These are phyloP conservation scores for Fagopyrum homotropicum DNA, from an alignment of 148 eudicot genomes.

Conservation along the genomic window DNA sequence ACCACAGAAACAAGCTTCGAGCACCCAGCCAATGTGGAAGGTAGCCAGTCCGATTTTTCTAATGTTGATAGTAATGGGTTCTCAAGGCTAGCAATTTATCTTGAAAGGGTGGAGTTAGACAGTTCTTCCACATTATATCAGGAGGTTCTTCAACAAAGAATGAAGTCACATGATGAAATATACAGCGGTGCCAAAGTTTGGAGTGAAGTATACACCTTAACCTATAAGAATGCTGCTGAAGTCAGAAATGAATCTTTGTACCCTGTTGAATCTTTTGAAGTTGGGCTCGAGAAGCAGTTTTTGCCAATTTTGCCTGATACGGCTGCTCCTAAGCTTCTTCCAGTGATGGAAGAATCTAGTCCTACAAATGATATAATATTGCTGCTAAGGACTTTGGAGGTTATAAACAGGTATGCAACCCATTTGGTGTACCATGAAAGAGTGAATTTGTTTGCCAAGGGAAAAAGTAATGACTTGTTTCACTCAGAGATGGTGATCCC, in stretches of 20 bases:
- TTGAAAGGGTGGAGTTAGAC: constrained; percentile 58
- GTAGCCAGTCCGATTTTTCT: constrained; percentile 22
- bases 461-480: constrained; percentile 47
- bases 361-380: constrained; percentile 51
- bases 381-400: constrained; percentile 69
- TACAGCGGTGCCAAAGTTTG: constrained; percentile 39
- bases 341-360: constrained; percentile 41
- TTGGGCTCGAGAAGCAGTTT: constrained; percentile 21
- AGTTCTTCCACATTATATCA: constrained; percentile 58
- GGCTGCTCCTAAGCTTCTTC: constrained; percentile 31
- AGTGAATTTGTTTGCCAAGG: constrained; percentile 50
- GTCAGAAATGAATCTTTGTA: constrained; percentile 8
- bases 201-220: constrained; percentile 49
- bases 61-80: constrained; percentile 25
- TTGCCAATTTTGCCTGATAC: constrained; percentile 35
- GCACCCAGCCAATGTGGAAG: constrained; percentile 3
- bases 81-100: constrained; percentile 52
- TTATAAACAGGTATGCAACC: constrained; percentile 52
- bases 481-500: constrained; percentile 35
- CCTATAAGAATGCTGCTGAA: constrained; percentile 39
- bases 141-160: constrained; percentile 44
- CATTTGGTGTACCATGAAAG: constrained; percentile 58
- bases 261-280: constrained; percentile 17
- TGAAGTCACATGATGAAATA: constrained; percentile 34
- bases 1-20: background rate